These are phyloP conservation scores for Aspergillus arachidicola DNA, from an alignment of 2,329 filamentous ascomycete species.

Conservation along the genomic window DNA sequence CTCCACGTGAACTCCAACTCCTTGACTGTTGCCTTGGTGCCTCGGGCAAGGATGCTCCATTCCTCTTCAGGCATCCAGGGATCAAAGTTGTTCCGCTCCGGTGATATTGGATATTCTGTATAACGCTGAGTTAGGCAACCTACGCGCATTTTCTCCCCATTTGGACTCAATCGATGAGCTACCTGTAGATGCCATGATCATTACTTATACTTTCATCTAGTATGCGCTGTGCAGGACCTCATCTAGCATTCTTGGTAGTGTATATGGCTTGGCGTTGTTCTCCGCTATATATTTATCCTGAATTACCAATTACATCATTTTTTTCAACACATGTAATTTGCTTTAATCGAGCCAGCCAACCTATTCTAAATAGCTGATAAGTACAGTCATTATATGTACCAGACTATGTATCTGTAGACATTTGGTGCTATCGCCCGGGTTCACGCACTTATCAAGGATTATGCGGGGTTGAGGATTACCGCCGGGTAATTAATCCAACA, in stretches of 20 bases:
- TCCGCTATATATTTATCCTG: neutral
- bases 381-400: too few species aligned
- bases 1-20: neutral
- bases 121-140: too few species aligned
- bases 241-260: neutral
- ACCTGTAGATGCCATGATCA: neutral
- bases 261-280: neutral
- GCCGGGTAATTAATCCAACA: neutral
- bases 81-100: neutral
- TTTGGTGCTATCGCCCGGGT: neutral
- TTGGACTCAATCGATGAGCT: neutral
- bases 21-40: neutral
- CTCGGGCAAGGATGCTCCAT: neutral
- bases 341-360: neutral
- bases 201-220: too few species aligned
- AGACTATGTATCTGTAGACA: neutral
- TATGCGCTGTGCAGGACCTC: neutral
- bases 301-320: neutral
- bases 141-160: too few species aligned
- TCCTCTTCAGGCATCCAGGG: neutral
- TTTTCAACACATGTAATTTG: neutral
- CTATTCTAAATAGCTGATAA: accelerated
- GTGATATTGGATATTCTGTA: neutral
- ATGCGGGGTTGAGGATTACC: neutral
- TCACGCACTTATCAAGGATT: neutral